Evolutionary conservation across 768 basidiomycete species (phyloP).

Genomic region (Suillus variegatus): DNA sequence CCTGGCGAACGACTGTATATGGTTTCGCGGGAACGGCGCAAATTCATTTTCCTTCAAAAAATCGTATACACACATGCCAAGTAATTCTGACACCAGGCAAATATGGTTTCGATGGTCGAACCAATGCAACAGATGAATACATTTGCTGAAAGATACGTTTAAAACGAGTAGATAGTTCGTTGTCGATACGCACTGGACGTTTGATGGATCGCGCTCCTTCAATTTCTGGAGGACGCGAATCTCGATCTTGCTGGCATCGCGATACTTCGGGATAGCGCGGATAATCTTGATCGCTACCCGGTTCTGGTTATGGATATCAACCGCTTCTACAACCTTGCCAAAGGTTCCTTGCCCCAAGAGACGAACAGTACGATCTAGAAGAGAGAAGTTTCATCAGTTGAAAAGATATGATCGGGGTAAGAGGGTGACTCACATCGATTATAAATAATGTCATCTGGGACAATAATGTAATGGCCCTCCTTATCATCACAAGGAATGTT

Average conservation of each 20-base stretch:
- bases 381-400: conserved; percentile 18
- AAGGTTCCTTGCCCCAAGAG: conserved; percentile 97
- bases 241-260: conserved; percentile 98
- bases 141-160: conserved; percentile 66
- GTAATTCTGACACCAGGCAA: conserved; percentile 92
- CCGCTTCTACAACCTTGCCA: conserved; percentile 96
- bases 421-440: conserved; percentile 65
- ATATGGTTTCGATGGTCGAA: conserved; percentile 99
- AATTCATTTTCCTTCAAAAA: conserved; percentile 99
- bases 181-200: conserved; percentile 71
- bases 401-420: conserved; percentile 2
- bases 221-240: conserved; percentile 92
- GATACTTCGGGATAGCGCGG: conserved; percentile 96
- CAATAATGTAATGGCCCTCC: conserved; percentile 98
- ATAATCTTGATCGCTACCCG: conserved; percentile 98
- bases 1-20: conserved; percentile 94
- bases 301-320: conserved; percentile 72
- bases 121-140: conserved; percentile 91
- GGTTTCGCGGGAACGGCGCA: conserved; percentile 91
- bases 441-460: conserved; percentile 85
- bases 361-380: conserved; percentile 84
- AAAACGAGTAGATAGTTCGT: conserved; percentile 10
- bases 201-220: conserved; percentile 84
- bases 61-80: conserved; percentile 98
- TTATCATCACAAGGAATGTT: conserved; percentile 89